These are phyloP conservation scores for Hydnum rufescens DNA, from an alignment of 768 basidiomycete species.

Conservation along the genomic window DNA sequence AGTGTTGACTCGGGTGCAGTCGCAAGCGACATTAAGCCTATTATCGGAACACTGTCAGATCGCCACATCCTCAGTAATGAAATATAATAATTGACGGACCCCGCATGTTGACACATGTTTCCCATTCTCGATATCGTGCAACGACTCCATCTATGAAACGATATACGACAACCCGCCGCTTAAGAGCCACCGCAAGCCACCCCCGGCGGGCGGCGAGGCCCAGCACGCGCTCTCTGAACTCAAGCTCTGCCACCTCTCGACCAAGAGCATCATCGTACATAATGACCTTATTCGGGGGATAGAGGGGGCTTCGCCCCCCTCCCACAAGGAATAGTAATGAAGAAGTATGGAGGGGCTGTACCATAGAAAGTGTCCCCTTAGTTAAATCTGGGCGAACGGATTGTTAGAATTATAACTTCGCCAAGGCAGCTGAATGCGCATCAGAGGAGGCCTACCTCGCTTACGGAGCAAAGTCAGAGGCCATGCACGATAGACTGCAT, in stretches of 20 bases:
- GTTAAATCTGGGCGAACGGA: constrained; percentile 34
- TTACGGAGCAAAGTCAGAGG: constrained; percentile 63
- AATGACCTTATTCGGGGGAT: constrained; percentile 82
- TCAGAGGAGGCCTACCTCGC: constrained; percentile 34
- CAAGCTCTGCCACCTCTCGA: constrained; percentile 70
- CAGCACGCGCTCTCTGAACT: constrained; percentile 69
- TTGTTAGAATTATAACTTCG: background rate
- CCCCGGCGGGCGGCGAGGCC: constrained; percentile 64
- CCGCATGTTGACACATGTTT: constrained; percentile 71
- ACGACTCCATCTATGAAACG: constrained; percentile 40
- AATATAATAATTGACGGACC: constrained; percentile 24
- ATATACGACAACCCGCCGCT: constrained; percentile 62
- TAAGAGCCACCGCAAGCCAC: constrained; percentile 67
- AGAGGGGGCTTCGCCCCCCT: constrained; percentile 71
- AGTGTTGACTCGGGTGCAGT: constrained; percentile 59
- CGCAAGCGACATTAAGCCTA: constrained; percentile 67
- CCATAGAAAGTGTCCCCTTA: constrained; percentile 59
- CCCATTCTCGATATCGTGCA: constrained; percentile 51
- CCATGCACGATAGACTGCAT: constrained; percentile 60
- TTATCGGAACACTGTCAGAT: background rate
- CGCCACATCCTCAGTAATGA: background rate
- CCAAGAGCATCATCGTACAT: constrained; percentile 68
- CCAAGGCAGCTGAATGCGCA: background rate
- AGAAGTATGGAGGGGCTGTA: constrained; percentile 59
- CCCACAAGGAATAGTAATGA: constrained; percentile 74